These are phyloP conservation scores for Pyrenopolyporus hunteri DNA, from an alignment of 495 filamentous ascomycete genomes.

Conservation along the genomic window DNA sequence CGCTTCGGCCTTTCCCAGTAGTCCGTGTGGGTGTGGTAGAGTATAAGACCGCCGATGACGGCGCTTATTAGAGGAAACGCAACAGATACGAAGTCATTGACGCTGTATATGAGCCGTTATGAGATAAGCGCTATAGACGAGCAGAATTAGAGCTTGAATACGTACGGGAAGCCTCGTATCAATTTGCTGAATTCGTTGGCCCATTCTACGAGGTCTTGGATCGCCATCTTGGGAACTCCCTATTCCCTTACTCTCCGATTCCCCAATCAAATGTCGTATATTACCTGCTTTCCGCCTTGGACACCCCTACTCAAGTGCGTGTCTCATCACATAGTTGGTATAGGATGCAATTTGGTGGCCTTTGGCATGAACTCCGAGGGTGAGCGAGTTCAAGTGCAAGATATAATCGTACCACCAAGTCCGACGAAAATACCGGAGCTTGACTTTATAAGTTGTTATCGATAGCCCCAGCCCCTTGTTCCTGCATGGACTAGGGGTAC, in stretches of 20 bases:
- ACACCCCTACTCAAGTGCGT: neutral
- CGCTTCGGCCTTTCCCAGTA: constrained; percentile 43
- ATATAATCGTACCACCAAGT: constrained; percentile 25
- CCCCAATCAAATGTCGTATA: constrained; percentile 7
- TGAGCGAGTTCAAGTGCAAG: constrained; percentile 16
- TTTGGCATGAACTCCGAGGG: constrained; percentile 12
- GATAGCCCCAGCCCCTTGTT: constrained; percentile 4
- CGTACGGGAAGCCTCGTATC: constrained; percentile 39
- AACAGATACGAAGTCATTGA: constrained; percentile 18
- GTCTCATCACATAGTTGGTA: neutral
- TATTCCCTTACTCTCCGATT: constrained; percentile 2
- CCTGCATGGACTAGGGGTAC: neutral
- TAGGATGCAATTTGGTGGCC: neutral
- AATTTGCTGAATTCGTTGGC: constrained; percentile 20
- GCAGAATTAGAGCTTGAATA: neutral
- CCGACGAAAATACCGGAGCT: constrained; percentile 10
- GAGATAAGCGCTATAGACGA: neutral
- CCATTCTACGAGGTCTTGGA: constrained; percentile 36
- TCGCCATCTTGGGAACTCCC: constrained; percentile 27
- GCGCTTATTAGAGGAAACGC: constrained; percentile 28
- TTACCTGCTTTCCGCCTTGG: too few relatives aligned
- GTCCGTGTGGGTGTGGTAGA: constrained; percentile 41
- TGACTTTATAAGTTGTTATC: constrained; percentile 21
- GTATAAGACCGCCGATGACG: constrained; percentile 35
- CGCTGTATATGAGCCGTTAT: constrained; percentile 15